Conservation (phyloP, 2,329 filamentous ascomycete species). For the Scytalidium sp. region DNA sequence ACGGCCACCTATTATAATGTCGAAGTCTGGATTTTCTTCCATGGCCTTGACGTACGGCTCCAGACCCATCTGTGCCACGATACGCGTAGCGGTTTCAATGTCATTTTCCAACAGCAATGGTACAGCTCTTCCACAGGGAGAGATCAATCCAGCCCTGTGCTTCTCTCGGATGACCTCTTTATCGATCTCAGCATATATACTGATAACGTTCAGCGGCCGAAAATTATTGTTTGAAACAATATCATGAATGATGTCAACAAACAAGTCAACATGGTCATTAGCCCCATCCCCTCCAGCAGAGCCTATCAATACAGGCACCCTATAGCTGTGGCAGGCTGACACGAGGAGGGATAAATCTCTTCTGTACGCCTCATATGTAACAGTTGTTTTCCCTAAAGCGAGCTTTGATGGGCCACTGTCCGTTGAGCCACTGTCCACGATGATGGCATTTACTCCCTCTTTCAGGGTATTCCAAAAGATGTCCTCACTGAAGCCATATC, state of each 20-base stretch:
- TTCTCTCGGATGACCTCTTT: constrained; percentile 29
- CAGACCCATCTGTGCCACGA: constrained; percentile 43
- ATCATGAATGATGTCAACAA: constrained; percentile 35
- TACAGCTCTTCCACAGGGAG: constrained; percentile 38
- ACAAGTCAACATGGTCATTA: constrained; percentile 37
- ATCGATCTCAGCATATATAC: constrained; percentile 36
- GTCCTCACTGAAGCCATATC: constrained; percentile 40
- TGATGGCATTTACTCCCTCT: constrained; percentile 27
- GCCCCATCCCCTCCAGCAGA: constrained; percentile 45
- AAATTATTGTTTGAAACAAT: constrained; percentile 12
- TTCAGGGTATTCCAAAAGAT: constrained; percentile 14
- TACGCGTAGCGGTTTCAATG: constrained; percentile 31
- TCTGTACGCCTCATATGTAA: constrained; percentile 34
- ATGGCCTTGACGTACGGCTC: constrained; percentile 45
- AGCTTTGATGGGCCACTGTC: constrained; percentile 35
- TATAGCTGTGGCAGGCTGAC: no score
- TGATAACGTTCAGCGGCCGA: constrained; percentile 21
- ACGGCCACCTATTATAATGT: constrained; percentile 31
- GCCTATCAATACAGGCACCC: no score
- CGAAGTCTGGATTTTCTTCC: constrained; percentile 35
- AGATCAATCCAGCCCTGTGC: constrained; percentile 26
- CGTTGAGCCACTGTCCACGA: constrained; percentile 30
- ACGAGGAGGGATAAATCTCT: constrained; percentile 30
- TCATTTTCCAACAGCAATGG: constrained; percentile 34
- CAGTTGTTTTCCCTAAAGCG: constrained; percentile 36